phyloP scores from a whole-genome alignment of 371 early-diverging fungal species.

The Antonospora locustae region DNA sequence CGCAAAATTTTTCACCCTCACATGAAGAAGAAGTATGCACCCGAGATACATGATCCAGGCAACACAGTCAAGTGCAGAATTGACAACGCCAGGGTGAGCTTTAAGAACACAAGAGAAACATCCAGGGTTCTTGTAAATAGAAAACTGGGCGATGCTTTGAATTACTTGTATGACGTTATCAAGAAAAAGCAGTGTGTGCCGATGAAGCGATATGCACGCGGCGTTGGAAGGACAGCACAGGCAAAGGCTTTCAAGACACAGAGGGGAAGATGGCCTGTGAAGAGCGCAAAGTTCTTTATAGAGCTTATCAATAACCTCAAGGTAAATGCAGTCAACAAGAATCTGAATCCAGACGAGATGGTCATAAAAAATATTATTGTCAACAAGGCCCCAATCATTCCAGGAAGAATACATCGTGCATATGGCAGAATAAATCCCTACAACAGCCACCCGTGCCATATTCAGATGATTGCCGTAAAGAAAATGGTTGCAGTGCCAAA shows the following conservation, averaged over 20 bases:
- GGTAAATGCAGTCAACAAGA: slow-evolving; percentile 64
- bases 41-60: slow-evolving; percentile 22
- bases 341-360: slow-evolving; percentile 59
- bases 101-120: slow-evolving; percentile 92
- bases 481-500: slow-evolving; percentile 29
- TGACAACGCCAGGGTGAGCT: slow-evolving; percentile 53
- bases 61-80: slow-evolving; percentile 49
- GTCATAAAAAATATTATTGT: slow-evolving; percentile 83
- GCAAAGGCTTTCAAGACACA: slow-evolving; percentile 73
- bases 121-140: slow-evolving; percentile 79
- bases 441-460: slow-evolving; percentile 87
- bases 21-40: slow-evolving; percentile 35
- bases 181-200: slow-evolving; percentile 90
- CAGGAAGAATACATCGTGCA: slow-evolving; percentile 90
- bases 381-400: slow-evolving; percentile 90
- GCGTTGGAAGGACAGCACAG: slow-evolving; percentile 88
- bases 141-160: slow-evolving; percentile 76
- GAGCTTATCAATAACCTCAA: slow-evolving; percentile 86
- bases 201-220: slow-evolving; percentile 86
- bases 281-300: slow-evolving; percentile 75
- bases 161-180: slow-evolving; percentile 81
- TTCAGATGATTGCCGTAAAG: slow-evolving; percentile 61
- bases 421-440: slow-evolving; percentile 90
- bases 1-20: slow-evolving; percentile 22
- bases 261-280: slow-evolving; percentile 95